phyloP scores from a whole-genome alignment of 2,329 filamentous ascomycete species.

The Coleophoma crateriformis region DNA sequence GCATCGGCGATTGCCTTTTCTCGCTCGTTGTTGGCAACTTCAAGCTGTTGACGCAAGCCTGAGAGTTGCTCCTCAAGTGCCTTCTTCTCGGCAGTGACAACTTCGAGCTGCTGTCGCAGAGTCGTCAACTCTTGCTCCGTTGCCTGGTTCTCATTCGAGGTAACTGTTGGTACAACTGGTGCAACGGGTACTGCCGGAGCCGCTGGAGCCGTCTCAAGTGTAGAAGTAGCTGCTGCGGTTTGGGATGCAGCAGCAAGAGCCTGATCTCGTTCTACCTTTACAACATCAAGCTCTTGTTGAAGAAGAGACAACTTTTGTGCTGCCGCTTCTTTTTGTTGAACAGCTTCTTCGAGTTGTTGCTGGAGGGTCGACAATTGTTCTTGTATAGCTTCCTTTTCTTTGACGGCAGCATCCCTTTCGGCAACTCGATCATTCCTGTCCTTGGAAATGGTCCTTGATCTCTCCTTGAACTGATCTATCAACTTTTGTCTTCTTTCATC shows the following conservation, averaged over 20 bases:
- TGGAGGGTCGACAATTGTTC: constrained; percentile 33
- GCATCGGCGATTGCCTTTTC: constrained; percentile 39
- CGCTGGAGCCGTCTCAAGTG: constrained; percentile 21
- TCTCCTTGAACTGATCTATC: constrained; percentile 58
- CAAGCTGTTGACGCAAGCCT: constrained; percentile 51
- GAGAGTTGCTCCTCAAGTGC: constrained; percentile 59
- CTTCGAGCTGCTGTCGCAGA: constrained; percentile 57
- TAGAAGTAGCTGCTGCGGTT: constrained; percentile 11
- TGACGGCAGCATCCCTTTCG: constrained; percentile 30
- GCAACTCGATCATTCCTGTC: constrained; percentile 47
- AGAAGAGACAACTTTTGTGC: constrained; percentile 28
- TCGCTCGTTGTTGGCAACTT: constrained; percentile 55
- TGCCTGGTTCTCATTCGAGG: constrained; percentile 44
- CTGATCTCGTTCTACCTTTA: constrained; percentile 38
- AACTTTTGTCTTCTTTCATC: constrained; percentile 45
- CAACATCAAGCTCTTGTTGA: constrained; percentile 34
- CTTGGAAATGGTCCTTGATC: constrained; percentile 47
- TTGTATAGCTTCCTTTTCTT: constrained; percentile 36
- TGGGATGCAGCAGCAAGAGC: constrained; percentile 24
- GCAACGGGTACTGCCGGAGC: constrained; percentile 34
- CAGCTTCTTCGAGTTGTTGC: constrained; percentile 40
- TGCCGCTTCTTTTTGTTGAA: constrained; percentile 25
- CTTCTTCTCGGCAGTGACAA: constrained; percentile 61
- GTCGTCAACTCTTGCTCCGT: constrained; percentile 44
- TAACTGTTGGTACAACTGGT: constrained; percentile 37